A percentile compares a stretch with the other conserved stretches of the same genome.
Evolutionary conservation across 139 green algal genomes (phyloP).

Genomic region (Closterium sp.): DNA sequence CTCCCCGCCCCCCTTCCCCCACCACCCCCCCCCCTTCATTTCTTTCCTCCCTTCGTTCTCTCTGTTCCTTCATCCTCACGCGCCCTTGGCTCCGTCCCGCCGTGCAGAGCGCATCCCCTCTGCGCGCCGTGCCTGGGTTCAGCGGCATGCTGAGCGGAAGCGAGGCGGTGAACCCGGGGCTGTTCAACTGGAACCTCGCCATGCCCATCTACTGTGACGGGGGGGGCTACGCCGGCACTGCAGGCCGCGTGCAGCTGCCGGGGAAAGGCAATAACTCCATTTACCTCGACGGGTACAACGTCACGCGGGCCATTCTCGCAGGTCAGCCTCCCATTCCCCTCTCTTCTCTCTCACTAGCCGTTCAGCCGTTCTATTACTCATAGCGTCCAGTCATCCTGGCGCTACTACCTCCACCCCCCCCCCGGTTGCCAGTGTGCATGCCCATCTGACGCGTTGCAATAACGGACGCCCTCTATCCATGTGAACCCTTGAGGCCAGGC

Average conservation of each 20-base stretch:
- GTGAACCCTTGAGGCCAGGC: too few species aligned
- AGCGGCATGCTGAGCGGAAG: background rate
- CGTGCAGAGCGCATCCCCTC: background rate
- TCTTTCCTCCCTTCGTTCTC: too few species aligned
- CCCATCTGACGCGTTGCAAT: background rate
- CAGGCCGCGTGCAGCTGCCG: background rate
- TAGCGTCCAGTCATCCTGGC: too few species aligned
- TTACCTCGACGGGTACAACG: background rate
- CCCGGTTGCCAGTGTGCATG: background rate
- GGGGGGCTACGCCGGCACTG: background rate
- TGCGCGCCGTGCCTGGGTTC: background rate
- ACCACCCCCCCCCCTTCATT: too few species aligned
- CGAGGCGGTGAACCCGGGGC: background rate
- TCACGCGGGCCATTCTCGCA: background rate
- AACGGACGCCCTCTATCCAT: too few species aligned
- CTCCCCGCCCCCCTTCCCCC: too few species aligned
- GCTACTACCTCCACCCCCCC: too few species aligned
- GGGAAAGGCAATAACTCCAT: background rate
- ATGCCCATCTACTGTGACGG: slow-evolving; percentile 2
- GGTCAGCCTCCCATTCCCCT: background rate
- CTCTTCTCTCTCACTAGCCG: background rate
- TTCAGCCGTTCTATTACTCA: background rate
- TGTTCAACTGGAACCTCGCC: slow-evolving; percentile 14
- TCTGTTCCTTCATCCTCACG: too few species aligned
- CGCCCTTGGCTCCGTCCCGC: too few species aligned